Evolutionary conservation across 306 rosid species (phyloP).

Genomic region (Vigna reflexopilosa): DNA sequence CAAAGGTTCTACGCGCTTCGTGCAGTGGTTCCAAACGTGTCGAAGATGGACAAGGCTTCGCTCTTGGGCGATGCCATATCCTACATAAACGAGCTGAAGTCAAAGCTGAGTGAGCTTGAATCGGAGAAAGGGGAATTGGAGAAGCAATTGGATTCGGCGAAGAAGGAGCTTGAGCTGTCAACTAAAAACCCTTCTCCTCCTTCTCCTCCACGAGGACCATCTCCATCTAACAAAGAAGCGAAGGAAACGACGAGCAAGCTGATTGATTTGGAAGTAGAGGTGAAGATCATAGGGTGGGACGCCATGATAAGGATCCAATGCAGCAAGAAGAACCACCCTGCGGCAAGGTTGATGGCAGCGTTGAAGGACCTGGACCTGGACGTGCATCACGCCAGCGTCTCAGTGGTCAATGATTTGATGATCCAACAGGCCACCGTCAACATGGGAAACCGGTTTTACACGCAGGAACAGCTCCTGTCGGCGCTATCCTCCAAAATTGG

Average conservation of each 20-base stretch:
- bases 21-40: constrained; percentile 87
- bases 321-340: constrained; percentile 79
- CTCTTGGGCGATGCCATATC: constrained; percentile 83
- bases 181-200: constrained; percentile 39
- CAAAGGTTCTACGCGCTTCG: constrained; percentile 86
- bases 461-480: constrained; percentile 74
- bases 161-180: constrained; percentile 56
- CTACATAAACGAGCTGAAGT: constrained; percentile 75
- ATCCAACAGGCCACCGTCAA: constrained; percentile 88
- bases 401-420: constrained; percentile 85
- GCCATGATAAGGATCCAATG: constrained; percentile 79
- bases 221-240: constrained; percentile 44
- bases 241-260: constrained; percentile 26
- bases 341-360: constrained; percentile 74
- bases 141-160: constrained; percentile 64
- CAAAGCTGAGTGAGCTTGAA: constrained; percentile 64
- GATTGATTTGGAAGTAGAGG: constrained; percentile 68
- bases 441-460: constrained; percentile 76
- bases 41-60: constrained; percentile 94
- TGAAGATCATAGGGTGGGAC: constrained; percentile 84
- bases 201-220: constrained; percentile 3
- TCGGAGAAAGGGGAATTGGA: constrained; percentile 64
- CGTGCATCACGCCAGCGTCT: constrained; percentile 78
- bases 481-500: constrained; percentile 65
- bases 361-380: constrained; percentile 74